Percentiles rank a stretch among this genome's conserved stretches.
phyloP scores from a whole-genome alignment of 345 rosid genomes.

The Eutrema yunnanense region DNA sequence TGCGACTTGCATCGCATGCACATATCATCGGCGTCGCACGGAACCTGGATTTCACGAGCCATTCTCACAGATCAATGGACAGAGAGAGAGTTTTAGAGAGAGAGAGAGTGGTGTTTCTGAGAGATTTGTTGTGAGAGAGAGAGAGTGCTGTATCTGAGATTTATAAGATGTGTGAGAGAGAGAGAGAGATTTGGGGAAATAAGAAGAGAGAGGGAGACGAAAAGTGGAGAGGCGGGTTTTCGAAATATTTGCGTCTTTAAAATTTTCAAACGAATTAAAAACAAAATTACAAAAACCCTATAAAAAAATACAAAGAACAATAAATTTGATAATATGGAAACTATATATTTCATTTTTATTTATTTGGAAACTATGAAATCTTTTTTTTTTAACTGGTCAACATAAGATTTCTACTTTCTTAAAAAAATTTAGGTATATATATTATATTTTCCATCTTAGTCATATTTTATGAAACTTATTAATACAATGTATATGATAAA shows the following conservation, averaged over 20 bases:
- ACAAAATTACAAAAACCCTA: background rate
- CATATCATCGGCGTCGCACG: conserved; percentile 55
- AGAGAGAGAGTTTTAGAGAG: background rate
- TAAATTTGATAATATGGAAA: background rate
- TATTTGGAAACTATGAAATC: too few species aligned
- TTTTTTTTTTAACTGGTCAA: too few species aligned
- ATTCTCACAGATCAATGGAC: background rate
- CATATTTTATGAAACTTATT: too few species aligned
- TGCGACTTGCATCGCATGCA: conserved; percentile 61
- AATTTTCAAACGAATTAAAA: background rate
- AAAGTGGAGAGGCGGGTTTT: background rate
- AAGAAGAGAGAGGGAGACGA: background rate
- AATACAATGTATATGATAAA: too few species aligned
- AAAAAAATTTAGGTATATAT: too few species aligned
- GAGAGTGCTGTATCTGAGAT: background rate
- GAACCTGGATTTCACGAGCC: conserved; percentile 43
- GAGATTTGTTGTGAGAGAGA: background rate
- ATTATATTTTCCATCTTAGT: too few species aligned
- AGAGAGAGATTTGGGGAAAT: background rate
- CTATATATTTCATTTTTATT: background rate
- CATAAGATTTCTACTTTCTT: too few species aligned
- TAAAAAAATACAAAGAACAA: background rate
- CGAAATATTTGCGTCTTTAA: background rate
- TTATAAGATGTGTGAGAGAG: background rate
- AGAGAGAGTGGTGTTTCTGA: background rate